Evolutionary conservation across 2,329 filamentous ascomycete species (phyloP).

Genomic region (Phoma sp.): DNA sequence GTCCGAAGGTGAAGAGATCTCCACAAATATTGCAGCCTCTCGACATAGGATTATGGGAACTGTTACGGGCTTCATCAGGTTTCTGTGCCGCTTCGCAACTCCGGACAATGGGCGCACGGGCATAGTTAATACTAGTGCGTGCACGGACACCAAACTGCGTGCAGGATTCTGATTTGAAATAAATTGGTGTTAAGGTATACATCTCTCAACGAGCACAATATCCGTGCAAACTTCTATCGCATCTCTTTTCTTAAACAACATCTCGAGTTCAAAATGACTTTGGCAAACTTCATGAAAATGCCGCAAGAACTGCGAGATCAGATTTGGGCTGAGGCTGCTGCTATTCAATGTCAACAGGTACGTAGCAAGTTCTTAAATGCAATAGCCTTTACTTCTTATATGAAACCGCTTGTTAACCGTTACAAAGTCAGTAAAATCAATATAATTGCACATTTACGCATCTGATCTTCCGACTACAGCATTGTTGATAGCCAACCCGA

Average conservation of each 20-base stretch:
- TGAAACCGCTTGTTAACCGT: neutral
- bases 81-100: too few relatives aligned
- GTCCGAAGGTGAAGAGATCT: neutral
- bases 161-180: neutral
- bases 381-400: neutral
- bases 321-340: neutral
- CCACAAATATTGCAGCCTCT: neutral
- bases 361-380: neutral
- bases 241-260: neutral
- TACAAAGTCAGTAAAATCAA: neutral
- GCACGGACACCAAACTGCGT: too few relatives aligned
- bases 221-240: neutral
- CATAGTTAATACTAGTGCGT: neutral
- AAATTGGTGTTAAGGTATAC: neutral
- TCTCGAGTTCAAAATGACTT: neutral
- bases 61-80: neutral
- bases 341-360: neutral
- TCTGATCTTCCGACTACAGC: conserved; percentile 4
- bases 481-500: conserved; percentile 7
- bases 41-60: neutral
- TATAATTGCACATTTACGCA: neutral
- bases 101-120: too few relatives aligned
- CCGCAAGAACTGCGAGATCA: neutral
- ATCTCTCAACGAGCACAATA: neutral
- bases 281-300: neutral